phyloP scores from a whole-genome alignment of 176 grass and related monocot genomes.

The Musa acuminata region DNA sequence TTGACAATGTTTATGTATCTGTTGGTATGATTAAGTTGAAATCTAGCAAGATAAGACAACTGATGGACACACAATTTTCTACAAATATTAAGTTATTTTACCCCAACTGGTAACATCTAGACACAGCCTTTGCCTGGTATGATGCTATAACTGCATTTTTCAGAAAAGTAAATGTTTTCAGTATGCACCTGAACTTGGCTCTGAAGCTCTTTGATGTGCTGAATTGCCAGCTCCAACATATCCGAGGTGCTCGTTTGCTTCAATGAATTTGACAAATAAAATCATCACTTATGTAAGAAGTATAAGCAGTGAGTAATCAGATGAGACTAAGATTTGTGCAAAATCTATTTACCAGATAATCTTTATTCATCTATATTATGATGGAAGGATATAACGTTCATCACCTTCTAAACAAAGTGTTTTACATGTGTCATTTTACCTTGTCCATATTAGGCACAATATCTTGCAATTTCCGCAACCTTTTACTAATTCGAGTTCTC shows the following conservation, averaged over 20 bases:
- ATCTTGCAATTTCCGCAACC: slow-evolving; percentile 77
- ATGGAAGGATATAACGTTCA: background rate
- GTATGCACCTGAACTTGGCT: slow-evolving; percentile 63
- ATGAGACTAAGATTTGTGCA: background rate
- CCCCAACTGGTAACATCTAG: background rate
- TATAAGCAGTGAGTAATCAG: background rate
- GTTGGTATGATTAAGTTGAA: no score
- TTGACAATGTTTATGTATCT: no score
- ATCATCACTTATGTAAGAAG: background rate
- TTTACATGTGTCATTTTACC: slow-evolving; percentile 30
- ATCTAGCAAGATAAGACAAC: no score
- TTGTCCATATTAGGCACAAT: slow-evolving; percentile 98
- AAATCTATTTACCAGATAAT: background rate
- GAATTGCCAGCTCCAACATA: slow-evolving; percentile 87
- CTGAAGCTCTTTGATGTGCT: slow-evolving; percentile 88
- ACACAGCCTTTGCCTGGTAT: background rate
- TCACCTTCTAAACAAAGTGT: background rate
- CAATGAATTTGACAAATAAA: slow-evolving; percentile 9
- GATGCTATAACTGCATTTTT: background rate
- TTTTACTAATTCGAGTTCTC: slow-evolving; percentile 94
- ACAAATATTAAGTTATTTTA: background rate
- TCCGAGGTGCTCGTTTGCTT: slow-evolving; percentile 98
- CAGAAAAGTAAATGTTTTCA: background rate
- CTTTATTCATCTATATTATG: background rate
- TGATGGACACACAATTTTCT: no score